A percentile compares a stretch with the other conserved stretches of the same genome.
These are phyloP conservation scores for Phytophthora quininea DNA, from an alignment of 352 stramenopile genomes.

Conservation along the genomic window DNA sequence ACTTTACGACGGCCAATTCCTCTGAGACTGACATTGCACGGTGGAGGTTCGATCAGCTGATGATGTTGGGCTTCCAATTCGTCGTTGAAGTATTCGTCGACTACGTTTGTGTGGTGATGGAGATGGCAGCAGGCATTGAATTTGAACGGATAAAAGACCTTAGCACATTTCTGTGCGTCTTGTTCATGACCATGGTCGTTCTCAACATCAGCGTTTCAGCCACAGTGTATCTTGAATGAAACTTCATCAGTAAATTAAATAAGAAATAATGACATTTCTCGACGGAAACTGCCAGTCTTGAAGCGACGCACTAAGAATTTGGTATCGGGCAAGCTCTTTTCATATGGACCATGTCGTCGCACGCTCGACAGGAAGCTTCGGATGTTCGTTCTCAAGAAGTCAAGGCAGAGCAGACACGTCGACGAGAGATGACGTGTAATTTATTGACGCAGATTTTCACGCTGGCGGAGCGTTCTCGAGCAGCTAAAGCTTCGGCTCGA, in stretches of 20 bases:
- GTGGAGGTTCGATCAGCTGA: constrained; percentile 13
- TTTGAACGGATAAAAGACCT: constrained; percentile 23
- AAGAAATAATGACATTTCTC: constrained; percentile 2
- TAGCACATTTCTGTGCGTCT: constrained; percentile 25
- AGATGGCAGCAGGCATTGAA: constrained; percentile 27
- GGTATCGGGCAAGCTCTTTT: too few species aligned
- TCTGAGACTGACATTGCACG: neutral
- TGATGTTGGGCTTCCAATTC: constrained; percentile 18
- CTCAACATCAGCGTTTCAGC: constrained; percentile 40
- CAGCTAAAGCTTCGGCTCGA: constrained; percentile 6
- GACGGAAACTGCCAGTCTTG: constrained; percentile 9
- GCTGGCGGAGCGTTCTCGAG: constrained; percentile 35
- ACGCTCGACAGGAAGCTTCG: neutral
- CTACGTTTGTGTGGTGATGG: constrained; percentile 23
- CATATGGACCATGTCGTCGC: constrained; percentile 10
- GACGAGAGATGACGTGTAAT: constrained; percentile 33
- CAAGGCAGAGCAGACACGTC: constrained; percentile 10
- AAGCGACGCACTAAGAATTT: constrained; percentile 14
- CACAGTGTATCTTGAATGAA: constrained; percentile 26
- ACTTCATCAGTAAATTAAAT: neutral
- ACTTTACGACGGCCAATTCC: neutral
- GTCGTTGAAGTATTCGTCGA: constrained; percentile 27
- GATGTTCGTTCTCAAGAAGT: constrained; percentile 7
- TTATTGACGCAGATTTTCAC: constrained; percentile 58
- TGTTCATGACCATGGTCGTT: constrained; percentile 36